Percentiles rank a stretch among this genome's conserved stretches.
Evolutionary conservation across 768 basidiomycete genomes (phyloP).

Genomic region (Boletus sp.): DNA sequence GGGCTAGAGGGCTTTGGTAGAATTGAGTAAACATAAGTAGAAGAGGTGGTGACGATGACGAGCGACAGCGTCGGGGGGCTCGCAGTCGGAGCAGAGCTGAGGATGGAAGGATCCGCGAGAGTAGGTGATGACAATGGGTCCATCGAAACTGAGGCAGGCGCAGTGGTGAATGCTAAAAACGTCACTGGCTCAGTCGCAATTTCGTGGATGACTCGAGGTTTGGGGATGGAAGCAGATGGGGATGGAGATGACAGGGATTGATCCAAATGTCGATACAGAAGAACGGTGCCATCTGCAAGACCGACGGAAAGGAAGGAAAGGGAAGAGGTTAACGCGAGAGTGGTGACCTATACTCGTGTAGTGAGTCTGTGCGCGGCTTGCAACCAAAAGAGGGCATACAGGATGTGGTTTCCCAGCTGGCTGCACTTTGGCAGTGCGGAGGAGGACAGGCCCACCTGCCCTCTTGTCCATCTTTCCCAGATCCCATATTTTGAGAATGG

Average conservation of each 20-base stretch:
- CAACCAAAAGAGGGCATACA: slow-evolving; percentile 36
- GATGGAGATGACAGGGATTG: slow-evolving; percentile 77
- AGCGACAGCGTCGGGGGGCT: slow-evolving; percentile 51
- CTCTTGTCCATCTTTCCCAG: slow-evolving; percentile 68
- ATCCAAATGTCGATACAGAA: slow-evolving; percentile 88
- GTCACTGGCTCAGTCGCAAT: slow-evolving; percentile 87
- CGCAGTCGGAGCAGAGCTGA: not conserved
- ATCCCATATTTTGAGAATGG: slow-evolving; percentile 89
- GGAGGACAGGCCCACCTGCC: slow-evolving; percentile 55
- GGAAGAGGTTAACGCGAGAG: slow-evolving; percentile 72
- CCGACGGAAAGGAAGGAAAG: slow-evolving; percentile 89
- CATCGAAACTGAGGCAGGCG: slow-evolving; percentile 22
- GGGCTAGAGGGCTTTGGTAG: slow-evolving; percentile 70
- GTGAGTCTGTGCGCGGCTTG: not conserved
- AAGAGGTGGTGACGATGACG: slow-evolving; percentile 86
- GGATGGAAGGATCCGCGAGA: slow-evolving; percentile 15
- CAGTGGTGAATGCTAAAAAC: slow-evolving; percentile 80
- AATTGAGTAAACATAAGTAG: slow-evolving; percentile 73
- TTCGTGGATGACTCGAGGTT: slow-evolving; percentile 82
- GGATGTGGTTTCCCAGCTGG: slow-evolving; percentile 77
- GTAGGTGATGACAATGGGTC: slow-evolving; percentile 19
- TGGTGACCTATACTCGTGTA: slow-evolving; percentile 54
- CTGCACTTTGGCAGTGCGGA: slow-evolving; percentile 77
- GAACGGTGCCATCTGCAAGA: slow-evolving; percentile 91
- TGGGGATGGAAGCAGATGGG: slow-evolving; percentile 75